Conservation (phyloP, 805 yeast genomes). For the Cyberlindnera samutprakarnensis region DNA sequence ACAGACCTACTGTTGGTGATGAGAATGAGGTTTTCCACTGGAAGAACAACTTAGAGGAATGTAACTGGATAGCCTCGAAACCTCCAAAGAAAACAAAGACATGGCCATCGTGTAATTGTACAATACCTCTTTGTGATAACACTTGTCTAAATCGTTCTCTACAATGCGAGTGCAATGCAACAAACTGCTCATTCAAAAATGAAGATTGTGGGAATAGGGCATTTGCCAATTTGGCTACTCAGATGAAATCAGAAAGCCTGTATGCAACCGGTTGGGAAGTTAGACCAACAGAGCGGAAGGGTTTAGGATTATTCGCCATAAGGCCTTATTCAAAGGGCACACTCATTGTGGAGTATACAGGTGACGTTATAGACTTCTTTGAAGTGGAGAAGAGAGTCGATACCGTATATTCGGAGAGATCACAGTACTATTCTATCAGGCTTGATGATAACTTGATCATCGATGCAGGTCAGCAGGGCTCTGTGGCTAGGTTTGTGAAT, state of each 20-base stretch:
- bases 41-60: conserved; percentile 19
- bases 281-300: conserved; percentile 31
- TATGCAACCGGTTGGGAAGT: conserved; percentile 27
- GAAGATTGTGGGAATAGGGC: conserved; percentile 32
- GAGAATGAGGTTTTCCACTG: conserved; percentile 22
- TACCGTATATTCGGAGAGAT: conserved; percentile 25
- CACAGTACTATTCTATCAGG: conserved; percentile 34
- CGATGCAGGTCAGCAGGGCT: conserved; percentile 38
- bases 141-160: conserved; percentile 25
- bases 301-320: conserved; percentile 35
- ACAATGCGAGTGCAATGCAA: conserved; percentile 28
- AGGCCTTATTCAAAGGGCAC: conserved; percentile 29
- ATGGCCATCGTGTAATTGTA: conserved; percentile 18
- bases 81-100: neutral
- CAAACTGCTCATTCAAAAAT: conserved; percentile 24
- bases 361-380: conserved; percentile 36
- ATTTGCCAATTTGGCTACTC: conserved; percentile 18
- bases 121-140: conserved; percentile 23
- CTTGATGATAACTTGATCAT: conserved; percentile 36
- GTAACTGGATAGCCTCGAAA: conserved; percentile 9
- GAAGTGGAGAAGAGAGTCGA: conserved; percentile 31
- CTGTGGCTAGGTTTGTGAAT: conserved; percentile 42
- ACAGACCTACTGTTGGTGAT: conserved; percentile 23
- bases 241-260: conserved; percentile 5
- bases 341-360: conserved; percentile 41